Evolutionary conservation across 345 rosid species (phyloP), one percentile per base, ranked within the genome.

Genomic region (Populus davidiana): DNA sequence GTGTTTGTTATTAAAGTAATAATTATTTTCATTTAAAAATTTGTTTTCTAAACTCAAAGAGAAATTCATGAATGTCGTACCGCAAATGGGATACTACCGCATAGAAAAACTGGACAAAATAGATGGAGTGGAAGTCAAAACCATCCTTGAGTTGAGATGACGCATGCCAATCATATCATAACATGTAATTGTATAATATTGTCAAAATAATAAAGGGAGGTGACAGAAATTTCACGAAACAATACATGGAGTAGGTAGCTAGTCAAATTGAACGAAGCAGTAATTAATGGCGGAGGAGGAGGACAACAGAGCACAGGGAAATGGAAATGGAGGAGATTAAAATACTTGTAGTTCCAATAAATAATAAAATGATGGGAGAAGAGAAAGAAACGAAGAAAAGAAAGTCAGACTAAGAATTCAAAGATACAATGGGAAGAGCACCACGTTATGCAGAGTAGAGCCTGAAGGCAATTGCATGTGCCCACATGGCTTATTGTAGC

Each of bases 381-480:
- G 20, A 21, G 1, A 25, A 68, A 8, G 65, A 21, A 23, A 43
- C 23, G 21, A 27, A 39, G 13, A 25, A 67, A 43, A 59, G 20
- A 14, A 62, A 61, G 62, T 64, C 76, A 72, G 77, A 71, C 41
- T 11, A 13, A 23, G 64, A 23, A 59, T 23, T 59, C 44, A 43
- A 38, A 35, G 29, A 21, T 17, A 69, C 47, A 66, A 73, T 25
- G 54, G 68, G 17, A 72, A 39, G 69, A 67, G 54, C 72, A 3
- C 47, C 73, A 72, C 67, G 81, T 67, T 67, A 44, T 36, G 74
- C 56, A 41, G 73, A 68, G 38, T 8, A n/a, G 63, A 59, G 64
- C 44, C 44, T 41, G 44, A 70, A 79, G 77, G 78, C 77, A 79
- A 79, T 59, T 61, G 44, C 77, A 73, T 79, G 81, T 78, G 81